A percentile compares a stretch with the other conserved stretches of the same genome.
These are phyloP conservation scores for Karstenula rhodostoma DNA, from an alignment of 2,329 filamentous ascomycete genomes.

Conservation along the genomic window DNA sequence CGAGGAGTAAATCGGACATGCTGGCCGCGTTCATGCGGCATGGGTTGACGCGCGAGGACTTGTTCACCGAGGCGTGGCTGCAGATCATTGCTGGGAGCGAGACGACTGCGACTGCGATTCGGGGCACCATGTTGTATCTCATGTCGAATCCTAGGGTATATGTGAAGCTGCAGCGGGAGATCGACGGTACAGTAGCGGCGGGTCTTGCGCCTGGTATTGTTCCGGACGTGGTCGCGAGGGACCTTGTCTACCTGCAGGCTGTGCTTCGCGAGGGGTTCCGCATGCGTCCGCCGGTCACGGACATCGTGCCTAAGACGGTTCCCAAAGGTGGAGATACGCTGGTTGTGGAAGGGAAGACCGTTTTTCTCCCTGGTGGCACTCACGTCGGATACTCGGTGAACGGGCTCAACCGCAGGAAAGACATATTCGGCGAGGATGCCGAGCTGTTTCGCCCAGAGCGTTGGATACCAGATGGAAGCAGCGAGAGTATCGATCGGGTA, in stretches of 20 bases:
- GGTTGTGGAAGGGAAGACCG: slow-evolving; percentile 25
- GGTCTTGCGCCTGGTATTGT: slow-evolving; percentile 49
- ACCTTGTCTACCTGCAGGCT: slow-evolving; percentile 55
- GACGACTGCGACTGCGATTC: slow-evolving; percentile 64
- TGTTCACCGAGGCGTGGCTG: slow-evolving; percentile 52
- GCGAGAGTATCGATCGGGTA: slow-evolving; percentile 18
- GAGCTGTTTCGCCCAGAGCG: slow-evolving; percentile 58
- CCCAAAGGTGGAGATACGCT: slow-evolving; percentile 38
- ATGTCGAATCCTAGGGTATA: slow-evolving; percentile 58
- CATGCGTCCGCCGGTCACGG: slow-evolving; percentile 49
- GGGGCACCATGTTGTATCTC: slow-evolving; percentile 61
- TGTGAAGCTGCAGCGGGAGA: slow-evolving; percentile 55
- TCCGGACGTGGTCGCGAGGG: slow-evolving; percentile 52
- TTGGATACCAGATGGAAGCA: slow-evolving; percentile 48
- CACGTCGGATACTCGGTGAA: slow-evolving; percentile 36
- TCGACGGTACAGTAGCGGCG: slow-evolving; percentile 46
- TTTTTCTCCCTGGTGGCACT: slow-evolving; percentile 38
- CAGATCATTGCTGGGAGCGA: slow-evolving; percentile 65
- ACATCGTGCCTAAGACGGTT: slow-evolving; percentile 35
- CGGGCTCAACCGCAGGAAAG: slow-evolving; percentile 30
- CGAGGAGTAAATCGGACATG: slow-evolving; percentile 60
- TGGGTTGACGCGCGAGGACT: slow-evolving; percentile 49
- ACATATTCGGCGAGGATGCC: slow-evolving; percentile 48
- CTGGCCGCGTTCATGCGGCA: slow-evolving; percentile 60
- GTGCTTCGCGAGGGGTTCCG: slow-evolving; percentile 55